Evolutionary conservation across 2,329 filamentous ascomycete species (phyloP), one percentile per base, ranked within the genome.

Genomic region (Lecanosticta acicola): DNA sequence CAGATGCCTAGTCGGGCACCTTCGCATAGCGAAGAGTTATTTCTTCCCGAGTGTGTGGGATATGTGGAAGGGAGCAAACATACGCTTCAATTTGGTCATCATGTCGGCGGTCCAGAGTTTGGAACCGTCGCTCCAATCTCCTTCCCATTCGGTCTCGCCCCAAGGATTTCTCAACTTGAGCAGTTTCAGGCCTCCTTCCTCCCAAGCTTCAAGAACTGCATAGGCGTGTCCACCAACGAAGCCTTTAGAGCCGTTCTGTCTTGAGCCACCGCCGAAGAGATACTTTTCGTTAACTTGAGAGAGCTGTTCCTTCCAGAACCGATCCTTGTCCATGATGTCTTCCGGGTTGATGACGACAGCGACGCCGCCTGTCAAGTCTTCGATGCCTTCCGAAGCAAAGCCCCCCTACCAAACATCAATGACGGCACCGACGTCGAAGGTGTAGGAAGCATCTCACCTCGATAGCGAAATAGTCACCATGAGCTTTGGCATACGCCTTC

Each of bases 81-180:
- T n/a, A n/a, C n/a, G 51, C 19, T 51, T 50, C 36, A 93, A 74
- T 57, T 83, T 81, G 49, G 80, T 68, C 67, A 91, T 81, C 78
- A 84, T 87, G 55, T 89, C 82, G 0, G 85, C 74, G 1, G 85
- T 91, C 87, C 87, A 94, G 65, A 91, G 83, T 58, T 87, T 85
- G 4, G 84, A 87, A 0, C 87, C 87, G 59, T 93, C 87, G 32
- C 79, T 83, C 86, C 87, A 93, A 1, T 85, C 74, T 1, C 87
- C 87, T 21, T 79, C 84, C 86, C 87, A 93, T 66, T 89, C 87
- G 24, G 78, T 80, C 53, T 81, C 80, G 1, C 87, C 87, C 87
- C 86, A 93, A 0, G 87, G 87, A 56, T 93, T 93, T 53, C 83
- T 80, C 39, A 65, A 33, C 69, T 75, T 40, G 62, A 70, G 51